These are phyloP conservation scores for Xylariaceae sp. DNA, from an alignment of 2,329 filamentous ascomycete genomes.

Conservation along the genomic window DNA sequence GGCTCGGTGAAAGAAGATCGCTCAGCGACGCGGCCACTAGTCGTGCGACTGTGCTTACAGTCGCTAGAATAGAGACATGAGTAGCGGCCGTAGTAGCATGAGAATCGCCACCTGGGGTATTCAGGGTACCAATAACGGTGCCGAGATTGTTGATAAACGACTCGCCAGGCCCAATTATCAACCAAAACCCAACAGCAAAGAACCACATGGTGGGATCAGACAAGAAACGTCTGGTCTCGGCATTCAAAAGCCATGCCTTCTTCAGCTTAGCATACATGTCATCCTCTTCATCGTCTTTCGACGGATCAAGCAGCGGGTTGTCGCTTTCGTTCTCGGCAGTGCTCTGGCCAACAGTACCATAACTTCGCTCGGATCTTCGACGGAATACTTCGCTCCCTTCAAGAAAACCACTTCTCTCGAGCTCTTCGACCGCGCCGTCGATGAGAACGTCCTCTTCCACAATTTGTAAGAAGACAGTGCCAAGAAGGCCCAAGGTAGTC, in stretches of 20 bases:
- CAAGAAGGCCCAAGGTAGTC: constrained; percentile 65
- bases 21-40: constrained; percentile 86
- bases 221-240: constrained; percentile 81
- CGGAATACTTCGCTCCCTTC: constrained; percentile 71
- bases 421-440: constrained; percentile 81
- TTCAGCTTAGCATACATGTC: constrained; percentile 58
- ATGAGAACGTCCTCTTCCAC: constrained; percentile 85
- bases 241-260: constrained; percentile 88
- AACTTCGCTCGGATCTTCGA: constrained; percentile 51
- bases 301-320: constrained; percentile 36
- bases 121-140: constrained; percentile 84
- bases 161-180: constrained; percentile 92
- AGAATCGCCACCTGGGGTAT: constrained; percentile 50
- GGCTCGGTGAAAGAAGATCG: constrained; percentile 74
- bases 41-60: constrained; percentile 86
- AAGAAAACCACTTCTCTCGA: constrained; percentile 83
- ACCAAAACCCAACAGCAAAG: constrained; percentile 83
- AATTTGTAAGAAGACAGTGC: constrained; percentile 69
- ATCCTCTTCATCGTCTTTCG: constrained; percentile 33
- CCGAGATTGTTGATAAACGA: constrained; percentile 97
- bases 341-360: constrained; percentile 56
- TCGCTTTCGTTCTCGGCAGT: constrained; percentile 37
- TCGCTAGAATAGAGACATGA: constrained; percentile 87
- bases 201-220: constrained; percentile 93
- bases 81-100: constrained; percentile 65